These are phyloP conservation scores for Tritrichomonas musculus DNA, from an alignment of 208 protist species.

Conservation along the genomic window DNA sequence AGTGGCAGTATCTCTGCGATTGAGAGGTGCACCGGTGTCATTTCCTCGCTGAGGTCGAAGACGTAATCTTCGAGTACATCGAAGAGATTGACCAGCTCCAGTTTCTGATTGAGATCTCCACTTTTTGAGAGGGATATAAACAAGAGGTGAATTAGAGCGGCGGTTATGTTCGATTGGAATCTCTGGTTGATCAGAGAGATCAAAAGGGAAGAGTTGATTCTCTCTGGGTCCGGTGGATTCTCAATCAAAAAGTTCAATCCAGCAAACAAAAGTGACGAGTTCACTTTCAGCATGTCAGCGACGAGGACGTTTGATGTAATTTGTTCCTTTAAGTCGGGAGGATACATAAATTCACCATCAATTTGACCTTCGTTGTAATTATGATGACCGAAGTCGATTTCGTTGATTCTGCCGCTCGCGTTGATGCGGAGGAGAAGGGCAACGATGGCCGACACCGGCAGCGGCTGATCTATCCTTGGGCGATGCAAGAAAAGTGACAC, in stretches of 20 bases:
- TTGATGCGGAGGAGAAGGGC: neutral
- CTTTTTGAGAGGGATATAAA: neutral
- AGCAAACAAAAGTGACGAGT: neutral
- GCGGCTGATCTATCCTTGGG: neutral
- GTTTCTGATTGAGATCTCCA: neutral
- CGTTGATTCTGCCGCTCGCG: neutral
- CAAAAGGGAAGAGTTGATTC: neutral
- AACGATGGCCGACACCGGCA: neutral
- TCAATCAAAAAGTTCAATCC: neutral
- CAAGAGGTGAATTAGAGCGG: neutral
- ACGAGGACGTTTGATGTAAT: no score
- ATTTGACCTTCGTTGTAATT: no score
- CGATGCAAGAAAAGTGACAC: neutral
- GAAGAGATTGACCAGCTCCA: no score
- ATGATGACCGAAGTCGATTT: no score
- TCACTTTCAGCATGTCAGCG: no score
- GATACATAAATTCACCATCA: no score
- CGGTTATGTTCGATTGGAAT: neutral
- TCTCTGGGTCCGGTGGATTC: no score
- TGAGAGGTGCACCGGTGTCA: neutral
- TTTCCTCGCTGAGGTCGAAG: neutral
- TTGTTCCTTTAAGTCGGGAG: neutral
- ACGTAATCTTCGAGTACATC: neutral
- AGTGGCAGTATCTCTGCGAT: neutral
- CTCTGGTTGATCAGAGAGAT: neutral